Percentiles rank a stretch among this genome's conserved stretches.
Evolutionary conservation across 129 eudicot species (phyloP).

Genomic region (Cynara cardunculus): DNA sequence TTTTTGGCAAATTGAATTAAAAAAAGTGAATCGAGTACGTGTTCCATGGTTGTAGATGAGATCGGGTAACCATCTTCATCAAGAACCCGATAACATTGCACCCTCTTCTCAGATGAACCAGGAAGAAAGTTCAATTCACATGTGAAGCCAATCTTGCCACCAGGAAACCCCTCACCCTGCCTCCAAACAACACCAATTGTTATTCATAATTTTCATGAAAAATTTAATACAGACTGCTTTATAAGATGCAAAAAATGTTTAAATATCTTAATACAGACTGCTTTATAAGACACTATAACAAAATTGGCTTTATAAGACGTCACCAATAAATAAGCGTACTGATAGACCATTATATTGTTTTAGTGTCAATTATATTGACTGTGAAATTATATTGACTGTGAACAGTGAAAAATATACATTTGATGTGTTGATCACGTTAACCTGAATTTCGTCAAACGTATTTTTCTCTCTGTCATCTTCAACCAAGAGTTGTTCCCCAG

Average conservation of each 20-base stretch:
- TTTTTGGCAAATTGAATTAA: not conserved
- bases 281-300: too few species aligned
- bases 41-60: constrained; percentile 23
- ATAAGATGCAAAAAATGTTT: too few species aligned
- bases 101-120: constrained; percentile 41
- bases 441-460: not conserved
- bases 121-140: constrained; percentile 45
- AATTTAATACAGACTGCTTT: too few species aligned
- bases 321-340: too few species aligned
- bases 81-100: constrained; percentile 65
- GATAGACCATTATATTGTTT: too few species aligned
- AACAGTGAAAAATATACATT: too few species aligned
- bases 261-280: too few species aligned
- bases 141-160: constrained; percentile 49
- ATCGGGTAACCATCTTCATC: constrained; percentile 42
- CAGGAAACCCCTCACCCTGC: constrained; percentile 62
- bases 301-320: too few species aligned
- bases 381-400: too few species aligned
- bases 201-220: not conserved
- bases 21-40: constrained; percentile 21
- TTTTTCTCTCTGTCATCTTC: not conserved
- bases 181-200: constrained; percentile 3
- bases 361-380: too few species aligned
- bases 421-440: not conserved
- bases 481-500: not conserved